Evolutionary conservation across 2,329 filamentous ascomycete genomes (phyloP).

Genomic region (Phaeoacremonium minimum): DNA sequence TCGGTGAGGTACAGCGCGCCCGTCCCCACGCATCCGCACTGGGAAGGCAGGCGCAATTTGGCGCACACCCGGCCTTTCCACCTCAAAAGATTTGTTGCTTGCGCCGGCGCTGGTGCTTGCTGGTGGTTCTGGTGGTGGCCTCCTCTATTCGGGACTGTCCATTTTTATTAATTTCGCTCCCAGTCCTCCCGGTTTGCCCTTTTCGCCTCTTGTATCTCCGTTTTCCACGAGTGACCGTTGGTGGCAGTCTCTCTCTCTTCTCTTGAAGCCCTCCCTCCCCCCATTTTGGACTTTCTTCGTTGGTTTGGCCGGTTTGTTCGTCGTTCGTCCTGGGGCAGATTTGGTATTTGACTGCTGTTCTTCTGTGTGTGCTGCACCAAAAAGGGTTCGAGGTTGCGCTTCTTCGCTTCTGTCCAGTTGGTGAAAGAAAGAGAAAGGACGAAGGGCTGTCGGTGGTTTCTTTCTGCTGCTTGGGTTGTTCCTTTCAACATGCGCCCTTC

Average conservation of each 20-base stretch:
- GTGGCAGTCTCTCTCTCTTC: too few species aligned
- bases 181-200: constrained; percentile 6
- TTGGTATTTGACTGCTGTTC: constrained; percentile 5
- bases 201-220: too few species aligned
- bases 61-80: too few species aligned
- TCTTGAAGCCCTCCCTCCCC: too few species aligned
- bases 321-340: too few species aligned
- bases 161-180: constrained; percentile 19
- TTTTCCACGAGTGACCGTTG: too few species aligned
- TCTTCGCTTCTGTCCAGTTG: constrained; percentile 5
- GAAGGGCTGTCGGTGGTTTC: too few species aligned
- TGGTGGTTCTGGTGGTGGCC: too few species aligned
- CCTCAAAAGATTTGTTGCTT: constrained; percentile 2
- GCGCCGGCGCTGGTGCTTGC: constrained; percentile 10
- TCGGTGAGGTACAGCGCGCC: background rate
- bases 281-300: constrained; percentile 2
- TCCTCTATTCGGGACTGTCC: constrained; percentile 6
- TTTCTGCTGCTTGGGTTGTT: background rate
- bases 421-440: too few species aligned
- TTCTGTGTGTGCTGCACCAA: constrained; percentile 18
- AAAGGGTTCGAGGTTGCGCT: constrained; percentile 6
- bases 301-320: constrained; percentile 9
- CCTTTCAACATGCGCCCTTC: background rate
- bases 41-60: background rate
- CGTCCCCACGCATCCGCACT: background rate